Base-by-base conservation (phyloP, 2,329 filamentous ascomycete genomes). In the Pestalotiopsis sp. region DNA sequence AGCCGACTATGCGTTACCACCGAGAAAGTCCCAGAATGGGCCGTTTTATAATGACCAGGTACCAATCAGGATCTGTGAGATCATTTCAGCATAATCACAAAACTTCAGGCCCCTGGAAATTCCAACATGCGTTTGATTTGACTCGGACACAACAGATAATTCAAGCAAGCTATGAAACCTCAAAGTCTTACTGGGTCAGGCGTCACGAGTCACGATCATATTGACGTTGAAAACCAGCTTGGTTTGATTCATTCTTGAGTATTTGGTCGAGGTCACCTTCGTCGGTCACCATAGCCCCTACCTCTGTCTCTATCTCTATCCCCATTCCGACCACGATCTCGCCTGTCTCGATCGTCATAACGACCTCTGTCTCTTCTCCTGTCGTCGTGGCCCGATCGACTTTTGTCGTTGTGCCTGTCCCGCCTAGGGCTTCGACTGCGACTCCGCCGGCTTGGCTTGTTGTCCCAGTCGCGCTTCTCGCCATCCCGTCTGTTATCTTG, bases 21-120 rank as follows among this genome's bases (percentile, higher is more conserved):
- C 73, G 4, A 74, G 74, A 26, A 71, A 73, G 6, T 72, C 79
- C 68, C 89, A 92, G 74, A 76, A 79, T 24, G 90, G 90, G 0
- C 90, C 90, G 4, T 92, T 92, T 73, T 92, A 91, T 78, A 84
- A 81, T 70, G 86, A 88, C 67, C 71, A 79, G n/a, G 85, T 87
- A 3, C 85, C 85, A 4, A 90, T 92, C 70, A 84, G 85, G 71
- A 86, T 91, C 64, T 87, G 82, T 75, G 75, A 74, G 68, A 80
- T 85, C 70, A 78, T 73, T 38, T 38, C 58, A n/a, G 10, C 58
- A 20, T 61, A 38, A 40, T n/a, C 9, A 52, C 7, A n/a, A 22
- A 22, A 52, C 20, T 9, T 22, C 17, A 22, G 17, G n/a, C 7
- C 44, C 17, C 17, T 9, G 10, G 22, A 14, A 52, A 35, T 9